Evolutionary conservation across 192 early-diverging fungal species (phyloP), one percentile per base, ranked within the genome.

Genomic region (Backusella parvicylindrica): DNA sequence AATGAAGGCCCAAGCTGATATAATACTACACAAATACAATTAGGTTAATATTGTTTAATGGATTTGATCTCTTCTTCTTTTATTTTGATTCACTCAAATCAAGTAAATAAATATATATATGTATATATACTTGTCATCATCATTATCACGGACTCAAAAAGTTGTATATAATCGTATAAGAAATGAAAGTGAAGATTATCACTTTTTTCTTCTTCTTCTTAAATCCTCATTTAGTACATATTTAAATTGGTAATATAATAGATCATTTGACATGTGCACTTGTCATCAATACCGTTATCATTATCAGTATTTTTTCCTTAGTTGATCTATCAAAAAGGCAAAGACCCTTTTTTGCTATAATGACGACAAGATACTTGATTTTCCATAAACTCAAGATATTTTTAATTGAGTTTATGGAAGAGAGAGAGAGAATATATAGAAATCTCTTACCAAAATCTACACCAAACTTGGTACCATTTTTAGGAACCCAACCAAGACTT

Each of bases 391-490:
- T 56, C 1, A 2, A 23, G 50, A 53, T 28, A 63, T 23, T 43
- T 40, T 26, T 70, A 5, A 35, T 0, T 47, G 28, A 40, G 7
- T 50, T 72, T 68, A 16, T 63, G 11, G 18, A 32, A 53, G 21
- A 50, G n/a, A 49, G n/a, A 49, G n/a, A 49, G n/a, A 49, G 1
- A 21, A 9, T 5, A 31, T 60, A 11, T 66, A 15, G 38, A 66
- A 23, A 63, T 21, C 26, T 47, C 77, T 60, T 77, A 90, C 89
- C 81, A 77, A 89, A 95, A 75, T 96, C 92, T 1, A 91, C 81
- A 6, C 93, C 95, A 80, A 93, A 97, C 78, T 97, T 97, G 40
- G 93, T 70, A 2, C 96, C 96, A 72, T 88, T 85, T 77, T 88
- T 88, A 3, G 94, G 93, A 9, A 94, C 88, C 96, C 96, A 97